Base-by-base conservation (phyloP, 495 filamentous ascomycete species). In the Entonaema liquescens region DNA sequence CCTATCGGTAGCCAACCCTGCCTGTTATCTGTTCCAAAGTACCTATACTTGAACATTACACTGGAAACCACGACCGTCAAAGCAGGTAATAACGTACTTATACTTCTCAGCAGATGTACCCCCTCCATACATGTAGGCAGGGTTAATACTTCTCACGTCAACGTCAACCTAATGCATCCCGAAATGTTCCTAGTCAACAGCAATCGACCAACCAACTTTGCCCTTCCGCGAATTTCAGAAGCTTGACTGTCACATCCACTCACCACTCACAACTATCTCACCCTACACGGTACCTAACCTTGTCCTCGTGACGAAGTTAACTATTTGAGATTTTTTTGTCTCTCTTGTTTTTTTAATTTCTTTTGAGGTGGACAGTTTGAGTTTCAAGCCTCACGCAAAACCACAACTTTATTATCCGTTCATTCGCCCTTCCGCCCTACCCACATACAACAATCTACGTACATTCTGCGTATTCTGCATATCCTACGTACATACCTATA, bases 231-330 rank as follows among this genome's bases (percentile, higher is more conserved):
- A 68, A 69, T 68, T 73, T 73, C 70, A 69, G 65, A 73, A 69
- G 70, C 70, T 73, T 65, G 60, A 73, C 63, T 67, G 66, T 70
- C 58, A 54, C 67, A 73, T 68, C 67, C 62, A 69, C 62, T 57
- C 52, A 47, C 67, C 62, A 70, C 67, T 58, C 53, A 50, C 62
- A 62, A 69, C 70, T 60, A 68, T 61, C 70, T 72, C 47, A 72
- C 65, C 59, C 19, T 65, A 64, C 64, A 54, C 29, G 59, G 64
- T 47, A 66, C 61, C 56, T 69, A 65, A 61, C 60, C 44, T 57
- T 73, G 70, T 73, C 70, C 70, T 73, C 65, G 70, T 73, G 70
- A 73, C 65, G 57, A 62, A 56, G 56, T 65, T 54, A 40, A 62
- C 57, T 2, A 38, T 40, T 8, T 59, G 21, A 59, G 19, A 59